Evolutionary conservation across 2,329 filamentous ascomycete species (phyloP).

Genomic region (Hypoxylon sp.): DNA sequence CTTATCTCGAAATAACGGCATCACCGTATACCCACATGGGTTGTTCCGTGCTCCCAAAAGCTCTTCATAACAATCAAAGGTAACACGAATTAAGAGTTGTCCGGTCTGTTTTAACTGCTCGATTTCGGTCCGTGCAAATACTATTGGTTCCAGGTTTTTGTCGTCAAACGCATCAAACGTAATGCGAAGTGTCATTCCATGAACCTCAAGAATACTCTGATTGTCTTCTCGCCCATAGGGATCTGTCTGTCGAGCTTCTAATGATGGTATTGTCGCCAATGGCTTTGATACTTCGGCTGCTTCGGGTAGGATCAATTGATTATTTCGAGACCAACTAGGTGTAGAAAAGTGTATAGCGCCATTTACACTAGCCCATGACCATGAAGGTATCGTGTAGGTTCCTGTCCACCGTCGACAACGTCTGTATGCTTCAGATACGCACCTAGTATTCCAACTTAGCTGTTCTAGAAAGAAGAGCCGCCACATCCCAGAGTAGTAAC

Average conservation of each 20-base stretch:
- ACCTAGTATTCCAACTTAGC: neutral
- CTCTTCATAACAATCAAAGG: slow-evolving; percentile 4
- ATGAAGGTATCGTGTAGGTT: slow-evolving; percentile 11
- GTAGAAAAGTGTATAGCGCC: neutral
- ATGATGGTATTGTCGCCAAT: slow-evolving; percentile 1
- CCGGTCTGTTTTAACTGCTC: neutral
- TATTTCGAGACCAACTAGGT: too few relatives aligned
- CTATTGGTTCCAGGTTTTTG: neutral
- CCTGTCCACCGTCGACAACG: neutral
- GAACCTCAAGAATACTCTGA: neutral
- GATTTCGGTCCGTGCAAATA: neutral
- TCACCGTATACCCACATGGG: neutral
- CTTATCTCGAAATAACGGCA: slow-evolving; percentile 5
- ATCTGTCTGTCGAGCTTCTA: neutral
- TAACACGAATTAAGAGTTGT: neutral
- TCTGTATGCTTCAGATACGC: neutral
- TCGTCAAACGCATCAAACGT: neutral
- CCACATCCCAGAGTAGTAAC: slow-evolving; percentile 10
- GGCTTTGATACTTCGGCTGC: neutral
- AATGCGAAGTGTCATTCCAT: neutral
- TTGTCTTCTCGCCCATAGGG: neutral
- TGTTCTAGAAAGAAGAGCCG: slow-evolving; percentile 2
- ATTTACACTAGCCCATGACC: slow-evolving; percentile 10
- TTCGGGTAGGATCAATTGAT: neutral
- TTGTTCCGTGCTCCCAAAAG: neutral